Evolutionary conservation across 257 asterid species (phyloP).

Genomic region (Knoxia roxburghii): DNA sequence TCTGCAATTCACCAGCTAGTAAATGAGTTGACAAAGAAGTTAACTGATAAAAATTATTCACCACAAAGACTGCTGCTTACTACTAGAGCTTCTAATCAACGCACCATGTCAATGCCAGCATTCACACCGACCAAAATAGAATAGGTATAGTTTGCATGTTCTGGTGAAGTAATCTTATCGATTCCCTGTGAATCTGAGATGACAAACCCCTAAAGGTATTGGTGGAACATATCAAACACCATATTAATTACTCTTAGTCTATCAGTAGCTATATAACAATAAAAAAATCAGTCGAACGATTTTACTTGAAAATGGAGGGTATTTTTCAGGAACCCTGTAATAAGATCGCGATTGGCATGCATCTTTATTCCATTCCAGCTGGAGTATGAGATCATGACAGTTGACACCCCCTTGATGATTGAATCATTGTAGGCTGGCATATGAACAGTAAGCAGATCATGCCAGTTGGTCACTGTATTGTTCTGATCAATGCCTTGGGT

Average conservation of each 20-base stretch:
- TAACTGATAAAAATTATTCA: not conserved
- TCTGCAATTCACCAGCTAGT: conserved; percentile 26
- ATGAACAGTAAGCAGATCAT: conserved; percentile 47
- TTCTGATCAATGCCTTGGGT: conserved; percentile 55
- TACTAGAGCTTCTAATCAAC: not conserved
- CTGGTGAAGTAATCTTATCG: conserved; percentile 35
- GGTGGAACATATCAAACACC: not conserved
- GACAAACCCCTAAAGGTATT: conserved; percentile 34
- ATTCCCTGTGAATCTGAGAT: conserved; percentile 40
- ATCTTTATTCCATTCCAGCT: conserved; percentile 71
- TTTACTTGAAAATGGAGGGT: conserved; percentile 49
- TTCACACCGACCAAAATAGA: conserved; percentile 33
- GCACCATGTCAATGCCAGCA: conserved; percentile 50
- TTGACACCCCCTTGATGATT: conserved; percentile 57
- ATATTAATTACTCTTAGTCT: not conserved
- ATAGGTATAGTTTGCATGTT: conserved; percentile 35
- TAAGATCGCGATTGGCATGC: conserved; percentile 60
- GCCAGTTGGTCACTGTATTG: conserved; percentile 38
- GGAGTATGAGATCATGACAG: conserved; percentile 66
- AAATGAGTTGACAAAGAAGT: not conserved
- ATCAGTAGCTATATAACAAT: not conserved
- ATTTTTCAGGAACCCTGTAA: conserved; percentile 60
- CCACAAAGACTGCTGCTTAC: not conserved
- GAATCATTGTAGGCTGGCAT: conserved; percentile 58
- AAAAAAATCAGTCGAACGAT: not conserved